These are phyloP conservation scores for Glebionis coronaria DNA, from an alignment of 129 eudicot species.

Conservation along the genomic window DNA sequence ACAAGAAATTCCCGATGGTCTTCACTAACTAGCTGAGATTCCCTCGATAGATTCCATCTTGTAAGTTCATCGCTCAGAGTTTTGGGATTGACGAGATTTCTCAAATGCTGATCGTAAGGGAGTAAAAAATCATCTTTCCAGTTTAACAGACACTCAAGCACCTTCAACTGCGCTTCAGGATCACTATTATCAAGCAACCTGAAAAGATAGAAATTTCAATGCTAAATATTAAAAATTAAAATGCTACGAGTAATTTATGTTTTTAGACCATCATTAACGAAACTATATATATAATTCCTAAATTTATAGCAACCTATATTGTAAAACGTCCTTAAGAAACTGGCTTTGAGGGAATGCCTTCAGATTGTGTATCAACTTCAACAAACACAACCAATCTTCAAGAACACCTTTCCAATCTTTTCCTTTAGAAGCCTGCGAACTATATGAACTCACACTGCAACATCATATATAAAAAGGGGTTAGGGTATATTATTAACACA, in stretches of 20 bases:
- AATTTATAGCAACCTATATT: slow-evolving; percentile 51
- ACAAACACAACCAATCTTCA: slow-evolving; percentile 76
- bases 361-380: slow-evolving; percentile 58
- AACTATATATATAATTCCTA: not conserved
- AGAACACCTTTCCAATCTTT: slow-evolving; percentile 82
- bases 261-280: not conserved
- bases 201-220: slow-evolving; percentile 8
- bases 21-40: slow-evolving; percentile 51
- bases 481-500: not conserved
- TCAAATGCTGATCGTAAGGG: slow-evolving; percentile 69
- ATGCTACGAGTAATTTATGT: not conserved
- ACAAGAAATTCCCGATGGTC: slow-evolving; percentile 59
- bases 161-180: slow-evolving; percentile 77
- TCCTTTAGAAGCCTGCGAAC: slow-evolving; percentile 34
- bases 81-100: slow-evolving; percentile 65
- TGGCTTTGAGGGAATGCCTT: slow-evolving; percentile 60
- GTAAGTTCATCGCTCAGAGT: slow-evolving; percentile 79
- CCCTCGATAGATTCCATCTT: slow-evolving; percentile 81
- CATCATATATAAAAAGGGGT: not conserved
- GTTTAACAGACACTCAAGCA: slow-evolving; percentile 73
- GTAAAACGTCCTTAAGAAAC: slow-evolving; percentile 67
- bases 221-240: too few species aligned
- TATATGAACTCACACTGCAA: slow-evolving; percentile 61
- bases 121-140: slow-evolving; percentile 74
- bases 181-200: slow-evolving; percentile 92